A percentile compares a stretch with the other conserved stretches of the same genome.
phyloP scores from a whole-genome alignment of 176 grass and related monocot genomes.

The Leersia perrieri region DNA sequence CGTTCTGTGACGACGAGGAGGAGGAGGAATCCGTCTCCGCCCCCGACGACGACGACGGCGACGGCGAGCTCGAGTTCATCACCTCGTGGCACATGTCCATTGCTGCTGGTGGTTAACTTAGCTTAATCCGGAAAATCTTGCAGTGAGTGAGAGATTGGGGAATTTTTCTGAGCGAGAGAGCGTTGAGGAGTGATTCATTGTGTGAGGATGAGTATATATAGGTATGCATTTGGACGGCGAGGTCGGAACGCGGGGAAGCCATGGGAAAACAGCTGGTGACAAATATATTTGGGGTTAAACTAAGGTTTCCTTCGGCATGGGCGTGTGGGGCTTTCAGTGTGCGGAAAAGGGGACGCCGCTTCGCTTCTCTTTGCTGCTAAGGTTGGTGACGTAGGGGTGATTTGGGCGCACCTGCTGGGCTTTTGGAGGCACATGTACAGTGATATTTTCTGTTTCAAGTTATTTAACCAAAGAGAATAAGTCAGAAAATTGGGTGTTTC shows the following conservation, averaged over 20 bases:
- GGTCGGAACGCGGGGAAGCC: conserved; percentile 17
- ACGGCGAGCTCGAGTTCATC: conserved; percentile 15
- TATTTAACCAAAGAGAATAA: no score
- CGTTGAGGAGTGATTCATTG: background rate
- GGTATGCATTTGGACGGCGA: conserved; percentile 5
- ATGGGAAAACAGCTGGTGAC: conserved; percentile 22
- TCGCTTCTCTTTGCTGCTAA: background rate
- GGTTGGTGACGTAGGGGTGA: background rate
- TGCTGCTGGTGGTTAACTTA: background rate
- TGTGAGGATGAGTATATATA: conserved; percentile 33
- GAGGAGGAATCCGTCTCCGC: conserved; percentile 25
- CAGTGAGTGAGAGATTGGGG: background rate
- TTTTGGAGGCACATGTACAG: background rate
- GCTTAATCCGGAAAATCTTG: background rate
- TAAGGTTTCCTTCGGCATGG: background rate
- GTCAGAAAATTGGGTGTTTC: no score
- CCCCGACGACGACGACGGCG: background rate
- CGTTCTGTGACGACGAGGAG: background rate
- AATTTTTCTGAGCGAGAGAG: background rate
- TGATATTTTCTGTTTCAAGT: background rate
- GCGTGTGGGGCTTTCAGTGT: background rate
- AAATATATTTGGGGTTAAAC: background rate
- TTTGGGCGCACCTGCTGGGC: background rate
- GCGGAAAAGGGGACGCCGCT: no score
- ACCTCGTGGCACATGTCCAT: conserved; percentile 24